Evolutionary conservation across 1,284 basidiomycete species (phyloP), one percentile per base, ranked within the genome.

Genomic region (Cryptococcus floricola): DNA sequence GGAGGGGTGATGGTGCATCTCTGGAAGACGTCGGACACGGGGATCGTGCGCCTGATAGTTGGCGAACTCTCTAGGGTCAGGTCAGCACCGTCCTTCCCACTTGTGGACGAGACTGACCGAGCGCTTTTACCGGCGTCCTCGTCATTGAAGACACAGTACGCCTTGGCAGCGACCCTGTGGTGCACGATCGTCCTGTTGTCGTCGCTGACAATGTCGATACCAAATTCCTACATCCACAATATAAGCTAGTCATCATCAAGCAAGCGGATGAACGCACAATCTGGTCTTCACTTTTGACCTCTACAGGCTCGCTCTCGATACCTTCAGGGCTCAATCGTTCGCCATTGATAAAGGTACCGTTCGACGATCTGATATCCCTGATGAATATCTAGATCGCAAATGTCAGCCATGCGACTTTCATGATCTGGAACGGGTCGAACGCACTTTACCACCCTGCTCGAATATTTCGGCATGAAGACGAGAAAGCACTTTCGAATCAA

Each of bases 161-260:
- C 91, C 44, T 91, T 89, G 13, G 93, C 92, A 10, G 95, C 91
- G 41, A 98, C 96, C 75, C 98, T 98, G 80, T 98, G 94, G 77
- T 98, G 95, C 48, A 98, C 87, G 61, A 97, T 93, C 0, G 92
- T 93, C 78, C 93, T 92, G 82, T 96, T 97, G 80, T 98, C 96
- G 71, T 99, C 95, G 59, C 91, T 91, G 55, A 97, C 89, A 61
- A 98, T 98, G 79, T 98, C 96, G 73, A 98, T 98, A 59, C 95
- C 94, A 72, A 97, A 97, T 84, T 98, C 94, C 90, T 92, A 68
- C 34, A 7, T 31, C 4, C 3, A 34, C 5, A 4, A 44, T 46
- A 25, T 41, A 19, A 37, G 41, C 41, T 12, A 23, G 14, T 13
- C 41, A 46, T 16, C 5, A n/a, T 27, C 42, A 16, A 2, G 44